phyloP scores from a whole-genome alignment of 352 stramenopile species.

The Phytophthora litchii region DNA sequence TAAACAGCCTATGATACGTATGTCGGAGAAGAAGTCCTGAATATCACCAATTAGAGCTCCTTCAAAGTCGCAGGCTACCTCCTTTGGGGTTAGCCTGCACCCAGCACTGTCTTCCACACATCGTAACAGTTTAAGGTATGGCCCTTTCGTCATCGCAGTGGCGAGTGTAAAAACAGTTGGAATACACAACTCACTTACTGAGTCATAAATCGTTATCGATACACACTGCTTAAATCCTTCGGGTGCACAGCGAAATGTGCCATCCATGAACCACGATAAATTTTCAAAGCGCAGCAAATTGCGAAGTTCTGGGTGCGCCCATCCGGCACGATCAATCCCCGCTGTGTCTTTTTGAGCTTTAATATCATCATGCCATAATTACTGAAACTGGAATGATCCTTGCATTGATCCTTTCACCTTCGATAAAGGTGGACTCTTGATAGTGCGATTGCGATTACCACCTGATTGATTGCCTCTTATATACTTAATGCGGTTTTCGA shows the following conservation, averaged over 20 bases:
- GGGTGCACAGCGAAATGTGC: slow-evolving; percentile 1
- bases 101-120: slow-evolving; percentile 1
- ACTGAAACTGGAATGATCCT: slow-evolving; percentile 8
- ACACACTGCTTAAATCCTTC: slow-evolving; percentile 10
- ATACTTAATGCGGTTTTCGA: slow-evolving; percentile 1
- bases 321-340: background rate
- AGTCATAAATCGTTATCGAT: slow-evolving; percentile 4
- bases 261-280: slow-evolving; percentile 6
- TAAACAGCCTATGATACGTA: slow-evolving; percentile 6
- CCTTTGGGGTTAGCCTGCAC: background rate
- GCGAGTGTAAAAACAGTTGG: background rate
- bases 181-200: slow-evolving; percentile 1
- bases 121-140: background rate
- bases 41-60: slow-evolving; percentile 3
- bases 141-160: background rate
- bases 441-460: background rate
- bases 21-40: background rate
- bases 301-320: slow-evolving; percentile 1
- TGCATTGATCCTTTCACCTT: slow-evolving; percentile 2
- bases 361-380: slow-evolving; percentile 6
- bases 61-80: slow-evolving; percentile 6
- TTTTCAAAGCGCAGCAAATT: slow-evolving; percentile 15
- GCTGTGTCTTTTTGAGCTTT: slow-evolving; percentile 3
- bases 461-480: background rate
- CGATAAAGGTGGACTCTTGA: slow-evolving; percentile 3